Base-by-base conservation (phyloP, 2,329 filamentous ascomycete genomes). In the Neofusicoccum parvum region DNA sequence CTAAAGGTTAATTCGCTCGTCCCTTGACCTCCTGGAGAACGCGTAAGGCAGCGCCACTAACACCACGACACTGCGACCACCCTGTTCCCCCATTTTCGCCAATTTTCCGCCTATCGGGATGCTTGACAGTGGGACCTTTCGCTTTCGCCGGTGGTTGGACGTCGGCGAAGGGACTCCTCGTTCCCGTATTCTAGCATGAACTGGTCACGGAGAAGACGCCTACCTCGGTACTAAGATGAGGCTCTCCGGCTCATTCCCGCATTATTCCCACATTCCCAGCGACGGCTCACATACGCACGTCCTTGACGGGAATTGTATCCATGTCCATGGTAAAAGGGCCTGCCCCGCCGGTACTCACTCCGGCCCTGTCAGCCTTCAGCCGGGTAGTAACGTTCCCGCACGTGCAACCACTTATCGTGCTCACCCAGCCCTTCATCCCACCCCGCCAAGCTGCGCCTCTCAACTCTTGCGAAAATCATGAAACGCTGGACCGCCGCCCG, bases 21-120 rank as follows among this genome's bases (percentile, higher is more conserved):
- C 43, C 27, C 11, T 27, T 14, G 5, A 9, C 11, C 23, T 12
- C n/a, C 48, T 20, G 27, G 20, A 23, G 37, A 60, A 60, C 56
- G 56, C 41, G 56, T 60, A 48, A 60, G 41, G 41, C 41, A 48
- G 5, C 27, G 43, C 43, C 43, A 14, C 56, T 15, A 59, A 15
- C 2, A 23, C 43, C 23, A n/a, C 36, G 23, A 46, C 23, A n/a
- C 54, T 12, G 23, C n/a, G 3, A 23, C 54, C 10, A 11, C n/a
- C 17, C 23, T 45, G 39, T 20, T 3, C 20, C 23, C 51, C 7
- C 41, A 14, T 60, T 60, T n/a, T 48, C 17, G 56, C 43, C 41
- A 5, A 48, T 60, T 59, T 59, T 59, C 56, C 41, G 41, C 41
- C 56, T 60, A 60, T 60, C 41, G 32, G 53, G 43, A 37, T 36